These are phyloP conservation scores for Cenchrus fungigraminus DNA, from an alignment of 176 grass and related monocot species.

Conservation along the genomic window DNA sequence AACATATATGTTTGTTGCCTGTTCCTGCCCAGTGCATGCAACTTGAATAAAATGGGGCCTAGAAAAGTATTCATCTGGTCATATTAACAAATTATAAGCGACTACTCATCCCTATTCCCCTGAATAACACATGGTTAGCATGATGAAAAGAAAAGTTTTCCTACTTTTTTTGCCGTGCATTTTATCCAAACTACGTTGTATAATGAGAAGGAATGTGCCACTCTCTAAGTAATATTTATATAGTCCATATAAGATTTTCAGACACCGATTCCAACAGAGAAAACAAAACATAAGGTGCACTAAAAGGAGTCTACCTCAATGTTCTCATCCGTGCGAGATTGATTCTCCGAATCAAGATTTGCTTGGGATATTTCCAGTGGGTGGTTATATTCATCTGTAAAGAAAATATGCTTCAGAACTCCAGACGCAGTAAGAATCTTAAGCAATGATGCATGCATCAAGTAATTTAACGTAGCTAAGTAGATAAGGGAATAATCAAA, in stretches of 20 bases:
- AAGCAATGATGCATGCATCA: constrained; percentile 8
- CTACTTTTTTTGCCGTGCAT: not conserved
- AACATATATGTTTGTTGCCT: constrained; percentile 20
- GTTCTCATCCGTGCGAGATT: constrained; percentile 42
- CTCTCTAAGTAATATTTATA: constrained; percentile 14
- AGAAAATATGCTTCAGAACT: constrained; percentile 46
- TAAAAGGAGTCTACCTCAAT: constrained; percentile 49
- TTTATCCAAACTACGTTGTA: constrained; percentile 16
- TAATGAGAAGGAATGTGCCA: not conserved
- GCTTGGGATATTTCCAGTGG: constrained; percentile 26
- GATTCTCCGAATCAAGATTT: constrained; percentile 40
- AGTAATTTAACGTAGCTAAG: constrained; percentile 22
- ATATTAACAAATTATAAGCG: constrained; percentile 28
- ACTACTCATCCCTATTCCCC: not conserved
- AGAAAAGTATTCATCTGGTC: not conserved
- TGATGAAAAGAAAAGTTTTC: not conserved
- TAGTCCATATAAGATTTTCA: constrained; percentile 19
- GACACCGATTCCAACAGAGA: constrained; percentile 2
- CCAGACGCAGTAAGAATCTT: constrained; percentile 10
- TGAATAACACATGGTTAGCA: constrained; percentile 26
- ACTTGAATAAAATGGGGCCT: constrained; percentile 7
- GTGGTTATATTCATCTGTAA: constrained; percentile 44
- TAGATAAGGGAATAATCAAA: constrained; percentile 13
- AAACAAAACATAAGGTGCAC: constrained; percentile 24
- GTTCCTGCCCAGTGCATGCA: constrained; percentile 5